Base-by-base conservation (phyloP, 495 filamentous ascomycete genomes). In the Mycothermus thermophilus region DNA sequence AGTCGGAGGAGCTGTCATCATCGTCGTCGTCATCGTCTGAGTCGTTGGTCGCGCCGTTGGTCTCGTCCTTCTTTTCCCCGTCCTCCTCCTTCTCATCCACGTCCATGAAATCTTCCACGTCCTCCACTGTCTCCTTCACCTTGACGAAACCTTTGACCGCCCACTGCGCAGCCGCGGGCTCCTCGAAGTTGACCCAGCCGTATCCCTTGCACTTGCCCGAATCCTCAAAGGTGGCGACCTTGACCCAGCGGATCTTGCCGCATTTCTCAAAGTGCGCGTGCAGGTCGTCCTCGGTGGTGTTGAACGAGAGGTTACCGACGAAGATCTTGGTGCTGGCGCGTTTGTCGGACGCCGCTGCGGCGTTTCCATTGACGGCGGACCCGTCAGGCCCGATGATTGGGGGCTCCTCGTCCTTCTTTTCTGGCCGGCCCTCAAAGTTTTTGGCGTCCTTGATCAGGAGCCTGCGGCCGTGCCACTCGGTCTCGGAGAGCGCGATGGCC, bases 161-260 rank as follows among this genome's bases (percentile, higher is more conserved):
- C 48, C 71, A 74, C 44, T 74, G 64, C 0, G 81, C 84, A 0
- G 77, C 71, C 13, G 80, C 76, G 12, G 83, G 43, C 16, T 84
- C 76, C 50, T 77, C 75, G 60, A 96, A 99, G 25, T 79, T 78
- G 30, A 96, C 75, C 82, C 90, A 96, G 13, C 78, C 87, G 64
- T 82, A 99, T 1, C 90, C 90, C 63, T 95, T 95, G 64, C 92
- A 96, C 62, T 96, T 96, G 17, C 90, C 92, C 25, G 77, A 75
- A 49, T 99, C 92, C 54, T 96, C 84, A 50, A 99, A 99, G 0
- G 87, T 93, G 2, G 92, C 92, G 30, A 93, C 60, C 54, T 88
- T 83, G 43, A 86, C 66, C 58, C 79, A 79, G 22, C 66, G 60
- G 36, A 99, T 67, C 30, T 74, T 69, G 26, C 90, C 90, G 48